A percentile compares a stretch with the other conserved stretches of the same genome.
Evolutionary conservation across 345 rosid genomes (phyloP).

Genomic region (Sonneratia caseolaris): DNA sequence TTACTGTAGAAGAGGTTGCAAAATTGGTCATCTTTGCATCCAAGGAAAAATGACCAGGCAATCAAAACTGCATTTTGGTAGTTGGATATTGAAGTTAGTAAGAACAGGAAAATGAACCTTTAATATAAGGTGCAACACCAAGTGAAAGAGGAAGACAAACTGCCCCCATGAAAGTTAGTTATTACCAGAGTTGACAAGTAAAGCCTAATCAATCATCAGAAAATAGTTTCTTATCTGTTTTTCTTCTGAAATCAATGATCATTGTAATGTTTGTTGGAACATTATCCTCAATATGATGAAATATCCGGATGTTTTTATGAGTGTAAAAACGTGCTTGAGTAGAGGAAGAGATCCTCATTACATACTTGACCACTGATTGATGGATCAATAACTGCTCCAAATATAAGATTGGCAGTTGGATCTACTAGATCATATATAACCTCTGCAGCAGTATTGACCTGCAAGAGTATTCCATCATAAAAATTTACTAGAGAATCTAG

Average conservation of each 20-base stretch:
- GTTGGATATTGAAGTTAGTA: neutral
- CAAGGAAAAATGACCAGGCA: neutral
- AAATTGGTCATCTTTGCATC: neutral
- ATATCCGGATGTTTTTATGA: neutral
- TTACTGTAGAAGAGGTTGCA: neutral
- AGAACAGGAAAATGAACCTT: neutral
- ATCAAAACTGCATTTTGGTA: neutral
- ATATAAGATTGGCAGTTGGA: slow-evolving; percentile 89
- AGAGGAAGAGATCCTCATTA: neutral
- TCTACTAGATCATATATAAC: slow-evolving; percentile 93
- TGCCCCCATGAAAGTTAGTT: too few species aligned
- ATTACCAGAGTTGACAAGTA: too few species aligned
- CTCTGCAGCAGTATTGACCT: slow-evolving; percentile 98
- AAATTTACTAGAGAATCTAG: neutral
- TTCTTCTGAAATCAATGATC: too few species aligned
- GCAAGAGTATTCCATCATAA: neutral
- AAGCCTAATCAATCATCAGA: too few species aligned
- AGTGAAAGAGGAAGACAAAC: neutral
- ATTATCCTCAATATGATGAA: too few species aligned
- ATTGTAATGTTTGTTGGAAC: too few species aligned
- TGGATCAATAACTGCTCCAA: slow-evolving; percentile 93
- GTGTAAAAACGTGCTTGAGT: neutral
- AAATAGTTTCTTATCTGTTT: too few species aligned
- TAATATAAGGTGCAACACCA: neutral
- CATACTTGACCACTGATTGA: slow-evolving; percentile 77